Percentiles rank a stretch among this genome's conserved stretches.
These are phyloP conservation scores for Cladobotryum mycophilum DNA, from an alignment of 2,329 filamentous ascomycete species.

Conservation along the genomic window DNA sequence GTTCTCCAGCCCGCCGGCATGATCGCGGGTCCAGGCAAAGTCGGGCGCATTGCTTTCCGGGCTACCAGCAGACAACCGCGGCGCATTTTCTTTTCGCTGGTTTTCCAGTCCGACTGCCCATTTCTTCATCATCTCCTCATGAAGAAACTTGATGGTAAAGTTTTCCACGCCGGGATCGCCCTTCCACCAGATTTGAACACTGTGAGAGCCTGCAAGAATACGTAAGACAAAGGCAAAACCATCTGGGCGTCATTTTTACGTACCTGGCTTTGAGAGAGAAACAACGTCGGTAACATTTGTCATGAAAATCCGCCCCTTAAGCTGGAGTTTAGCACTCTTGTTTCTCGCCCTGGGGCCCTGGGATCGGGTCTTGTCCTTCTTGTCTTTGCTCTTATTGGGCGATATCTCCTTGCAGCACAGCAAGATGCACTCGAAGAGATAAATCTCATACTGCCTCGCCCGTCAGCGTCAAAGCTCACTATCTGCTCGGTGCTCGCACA, in stretches of 20 bases:
- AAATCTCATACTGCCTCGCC: slow-evolving; percentile 79
- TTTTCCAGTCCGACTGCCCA: slow-evolving; percentile 77
- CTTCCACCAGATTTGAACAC: slow-evolving; percentile 98
- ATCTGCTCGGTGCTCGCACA: too few relatives aligned
- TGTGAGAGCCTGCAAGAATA: slow-evolving; percentile 66
- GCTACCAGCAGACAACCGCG: slow-evolving; percentile 38
- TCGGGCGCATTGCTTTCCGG: slow-evolving; percentile 56
- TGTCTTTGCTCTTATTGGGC: slow-evolving; percentile 75
- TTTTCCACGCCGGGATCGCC: slow-evolving; percentile 93
- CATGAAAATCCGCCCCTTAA: slow-evolving; percentile 98
- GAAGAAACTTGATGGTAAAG: slow-evolving; percentile 88
- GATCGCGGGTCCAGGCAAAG: slow-evolving; percentile 71
- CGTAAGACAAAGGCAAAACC: neutral
- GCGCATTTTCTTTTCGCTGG: slow-evolving; percentile 60
- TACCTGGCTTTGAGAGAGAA: slow-evolving; percentile 80
- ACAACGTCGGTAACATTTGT: slow-evolving; percentile 96
- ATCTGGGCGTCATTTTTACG: slow-evolving; percentile 20
- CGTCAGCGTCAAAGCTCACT: neutral
- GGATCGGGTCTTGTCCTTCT: slow-evolving; percentile 58
- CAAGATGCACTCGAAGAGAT: slow-evolving; percentile 90
- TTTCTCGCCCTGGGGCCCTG: slow-evolving; percentile 51
- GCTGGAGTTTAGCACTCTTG: slow-evolving; percentile 75
- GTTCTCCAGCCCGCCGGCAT: slow-evolving; percentile 65
- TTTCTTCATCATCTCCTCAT: slow-evolving; percentile 88
- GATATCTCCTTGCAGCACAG: slow-evolving; percentile 95